Evolutionary conservation across 1,139 yeast species (phyloP), one percentile per base, ranked within the genome.

Genomic region (Suhomyces bribrorum): DNA sequence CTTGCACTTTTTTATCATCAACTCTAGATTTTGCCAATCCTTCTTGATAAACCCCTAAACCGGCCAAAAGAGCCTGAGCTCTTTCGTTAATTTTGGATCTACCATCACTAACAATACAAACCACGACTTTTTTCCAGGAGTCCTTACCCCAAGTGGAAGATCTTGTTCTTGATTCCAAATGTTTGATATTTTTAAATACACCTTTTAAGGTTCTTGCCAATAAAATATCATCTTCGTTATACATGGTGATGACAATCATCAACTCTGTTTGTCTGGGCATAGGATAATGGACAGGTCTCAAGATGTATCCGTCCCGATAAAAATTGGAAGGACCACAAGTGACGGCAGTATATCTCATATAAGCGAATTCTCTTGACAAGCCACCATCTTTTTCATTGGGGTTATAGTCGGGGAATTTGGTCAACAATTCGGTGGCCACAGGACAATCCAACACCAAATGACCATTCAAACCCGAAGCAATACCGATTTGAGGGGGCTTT

Each of bases 381-480:
- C 75, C 75, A 8, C 73, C 73, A 44, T 69, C 73, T 40, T 62
- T 61, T 17, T 52, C 56, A 5, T 48, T 57, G 3, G 59, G 51
- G 16, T 56, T 50, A 45, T 69, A 71, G 44, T 69, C 75, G 13
- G 73, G 76, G 43, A 68, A 72, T 42, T 71, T 72, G 12, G 69
- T 52, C 40, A 71, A 60, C 37, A 72, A 59, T 46, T 70, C 76
- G 15, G 73, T 66, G 4, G 77, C 77, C 13, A 72, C 75, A 5
- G 77, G 77, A 58, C 77, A 72, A 52, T 72, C 77, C 45, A 72
- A 60, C 7, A 72, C 77, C 59, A 72, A 72, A 52, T 72, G 74
- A 27, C 77, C 77, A 44, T 70, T 69, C 42, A 66, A 59, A 26
- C 75, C 75, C 4, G 65, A 49, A 6, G 73, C 74, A 15, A 65